Conservation (phyloP, 2,329 filamentous ascomycete genomes). For the Colletotrichum truncatum region DNA sequence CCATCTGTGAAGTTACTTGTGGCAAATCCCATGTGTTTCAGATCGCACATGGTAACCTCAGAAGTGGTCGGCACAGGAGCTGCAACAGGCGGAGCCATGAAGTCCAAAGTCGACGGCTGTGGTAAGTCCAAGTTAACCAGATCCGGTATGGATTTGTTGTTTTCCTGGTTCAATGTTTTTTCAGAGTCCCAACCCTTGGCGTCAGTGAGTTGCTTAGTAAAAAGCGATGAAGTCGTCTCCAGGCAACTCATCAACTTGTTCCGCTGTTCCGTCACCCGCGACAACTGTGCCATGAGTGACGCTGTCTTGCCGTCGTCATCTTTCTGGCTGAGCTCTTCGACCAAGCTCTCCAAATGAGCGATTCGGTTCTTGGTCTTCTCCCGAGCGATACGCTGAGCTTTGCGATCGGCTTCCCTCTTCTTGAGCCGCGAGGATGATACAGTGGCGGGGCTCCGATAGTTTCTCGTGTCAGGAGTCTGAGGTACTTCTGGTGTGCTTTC, state of each 20-base stretch:
- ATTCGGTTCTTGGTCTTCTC: constrained; percentile 42
- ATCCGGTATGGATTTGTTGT: not conserved
- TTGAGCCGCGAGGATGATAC: constrained; percentile 30
- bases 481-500: not conserved
- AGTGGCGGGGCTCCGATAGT: not conserved
- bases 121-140: not conserved
- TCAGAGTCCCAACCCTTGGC: too few species aligned
- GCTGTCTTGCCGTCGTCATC: constrained; percentile 35
- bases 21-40: not conserved
- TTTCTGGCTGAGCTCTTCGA: constrained; percentile 34
- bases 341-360: constrained; percentile 38
- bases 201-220: not conserved
- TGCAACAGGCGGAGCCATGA: not conserved
- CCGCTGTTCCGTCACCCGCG: constrained; percentile 36
- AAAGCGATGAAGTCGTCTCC: not conserved
- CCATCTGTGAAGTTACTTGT: not conserved
- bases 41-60: not conserved
- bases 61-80: not conserved
- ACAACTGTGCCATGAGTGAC: constrained; percentile 35
- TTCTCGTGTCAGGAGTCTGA: not conserved
- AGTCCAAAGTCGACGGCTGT: not conserved
- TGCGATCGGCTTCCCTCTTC: constrained; percentile 43
- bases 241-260: constrained; percentile 16
- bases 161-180: not conserved
- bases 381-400: constrained; percentile 39